A percentile compares a stretch with the other conserved stretches of the same genome.
These are phyloP conservation scores for Histomonas meleagridis DNA, from an alignment of 208 protist genomes.

Conservation along the genomic window DNA sequence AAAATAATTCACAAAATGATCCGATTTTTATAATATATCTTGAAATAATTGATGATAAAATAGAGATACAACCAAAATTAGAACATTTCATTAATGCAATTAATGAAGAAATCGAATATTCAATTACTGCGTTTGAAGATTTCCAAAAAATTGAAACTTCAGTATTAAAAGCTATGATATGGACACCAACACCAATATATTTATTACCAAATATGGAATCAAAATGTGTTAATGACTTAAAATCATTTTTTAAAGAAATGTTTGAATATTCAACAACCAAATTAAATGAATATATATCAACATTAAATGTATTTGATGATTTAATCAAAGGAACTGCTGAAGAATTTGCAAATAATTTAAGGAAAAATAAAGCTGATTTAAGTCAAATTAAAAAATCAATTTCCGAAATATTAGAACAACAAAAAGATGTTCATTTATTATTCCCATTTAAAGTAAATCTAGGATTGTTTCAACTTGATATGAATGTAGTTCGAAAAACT, in stretches of 20 bases:
- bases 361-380: background rate
- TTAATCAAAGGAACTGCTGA: background rate
- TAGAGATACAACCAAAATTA: background rate
- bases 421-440: background rate
- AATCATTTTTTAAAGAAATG: background rate
- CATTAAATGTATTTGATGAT: background rate
- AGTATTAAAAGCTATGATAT: slow-evolving; percentile 6
- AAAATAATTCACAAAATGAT: background rate
- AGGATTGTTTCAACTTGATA: background rate
- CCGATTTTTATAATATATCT: slow-evolving; percentile 1
- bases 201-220: background rate
- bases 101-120: slow-evolving; percentile 34
- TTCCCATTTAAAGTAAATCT: slow-evolving; percentile 7
- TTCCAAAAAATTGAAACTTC: slow-evolving; percentile 34
- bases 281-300: background rate
- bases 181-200: background rate
- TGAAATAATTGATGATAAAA: background rate
- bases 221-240: background rate
- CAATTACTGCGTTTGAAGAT: slow-evolving; percentile 25
- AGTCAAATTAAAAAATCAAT: background rate
- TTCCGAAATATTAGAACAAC: background rate
- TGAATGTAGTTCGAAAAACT: background rate
- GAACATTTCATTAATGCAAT: background rate
- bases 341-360: background rate
- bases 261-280: background rate